Evolutionary conservation across 148 eudicot species (phyloP).

Genomic region (Vaccinium macrocarpon): DNA sequence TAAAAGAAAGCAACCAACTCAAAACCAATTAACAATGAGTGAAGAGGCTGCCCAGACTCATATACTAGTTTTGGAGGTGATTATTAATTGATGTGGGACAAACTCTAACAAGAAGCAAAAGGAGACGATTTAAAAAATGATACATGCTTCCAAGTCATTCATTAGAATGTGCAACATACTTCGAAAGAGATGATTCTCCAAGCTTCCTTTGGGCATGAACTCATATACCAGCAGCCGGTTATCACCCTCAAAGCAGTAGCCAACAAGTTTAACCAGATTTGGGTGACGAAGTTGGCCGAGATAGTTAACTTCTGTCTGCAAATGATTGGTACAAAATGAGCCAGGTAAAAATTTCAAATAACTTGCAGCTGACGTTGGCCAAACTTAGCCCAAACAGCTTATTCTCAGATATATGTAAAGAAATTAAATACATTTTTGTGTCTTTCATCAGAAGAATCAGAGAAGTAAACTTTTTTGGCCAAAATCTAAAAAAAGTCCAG

Average conservation of each 20-base stretch:
- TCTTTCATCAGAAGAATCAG: background rate
- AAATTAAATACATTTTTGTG: background rate
- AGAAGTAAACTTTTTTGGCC: background rate
- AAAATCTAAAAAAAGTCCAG: background rate
- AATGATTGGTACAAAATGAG: background rate
- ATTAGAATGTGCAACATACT: conserved; percentile 24
- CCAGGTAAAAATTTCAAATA: background rate
- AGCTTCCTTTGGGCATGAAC: conserved; percentile 42
- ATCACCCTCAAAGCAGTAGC: conserved; percentile 40
- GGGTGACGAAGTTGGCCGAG: conserved; percentile 41
- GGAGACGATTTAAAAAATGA: background rate
- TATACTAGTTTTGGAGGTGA: too few species aligned
- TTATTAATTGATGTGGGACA: too few species aligned
- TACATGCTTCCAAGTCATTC: background rate
- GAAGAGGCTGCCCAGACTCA: too few species aligned
- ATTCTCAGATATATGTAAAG: background rate
- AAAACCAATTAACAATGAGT: too few species aligned
- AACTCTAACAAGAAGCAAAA: background rate
- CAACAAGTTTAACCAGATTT: conserved; percentile 41
- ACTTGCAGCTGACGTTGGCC: background rate
- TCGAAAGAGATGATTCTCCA: conserved; percentile 41
- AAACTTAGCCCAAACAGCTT: background rate
- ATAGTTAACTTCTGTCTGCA: conserved; percentile 44
- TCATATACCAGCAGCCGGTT: conserved; percentile 38
- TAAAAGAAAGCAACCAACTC: too few species aligned